Evolutionary conservation across 495 filamentous ascomycete species (phyloP).

Genomic region (Tuber melanosporum): DNA sequence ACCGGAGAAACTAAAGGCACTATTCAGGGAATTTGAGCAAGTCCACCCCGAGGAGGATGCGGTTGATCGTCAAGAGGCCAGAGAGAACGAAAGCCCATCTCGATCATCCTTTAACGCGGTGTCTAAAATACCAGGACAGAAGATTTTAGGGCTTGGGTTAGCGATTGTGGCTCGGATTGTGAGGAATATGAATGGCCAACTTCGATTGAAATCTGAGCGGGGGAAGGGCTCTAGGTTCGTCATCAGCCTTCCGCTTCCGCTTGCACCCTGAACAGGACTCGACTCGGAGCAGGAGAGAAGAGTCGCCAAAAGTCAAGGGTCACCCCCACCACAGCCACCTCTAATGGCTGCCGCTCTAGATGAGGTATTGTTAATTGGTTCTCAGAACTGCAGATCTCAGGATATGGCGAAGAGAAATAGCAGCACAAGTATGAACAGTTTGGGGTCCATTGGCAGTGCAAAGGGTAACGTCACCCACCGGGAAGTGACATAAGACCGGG

Average conservation of each 20-base stretch:
- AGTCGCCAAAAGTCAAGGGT: not conserved
- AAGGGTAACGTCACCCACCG: too few species aligned
- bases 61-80: constrained; percentile 11
- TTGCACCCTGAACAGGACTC: constrained; percentile 50
- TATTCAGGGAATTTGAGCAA: constrained; percentile 86
- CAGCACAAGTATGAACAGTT: constrained; percentile 12
- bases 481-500: too few species aligned
- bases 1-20: constrained; percentile 59
- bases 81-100: constrained; percentile 35
- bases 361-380: constrained; percentile 14
- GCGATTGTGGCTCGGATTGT: constrained; percentile 79
- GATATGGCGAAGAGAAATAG: constrained; percentile 11
- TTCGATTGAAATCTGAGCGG: constrained; percentile 79
- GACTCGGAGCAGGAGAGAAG: constrained; percentile 1
- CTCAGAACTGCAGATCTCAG: not conserved
- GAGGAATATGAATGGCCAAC: constrained; percentile 83
- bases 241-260: constrained; percentile 61
- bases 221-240: constrained; percentile 79
- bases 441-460: constrained; percentile 8
- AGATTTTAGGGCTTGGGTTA: constrained; percentile 69
- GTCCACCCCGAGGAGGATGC: constrained; percentile 56
- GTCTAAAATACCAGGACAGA: constrained; percentile 33
- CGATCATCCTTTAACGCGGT: constrained; percentile 19
- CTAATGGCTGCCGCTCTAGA: constrained; percentile 1
- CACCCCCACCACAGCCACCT: constrained; percentile 6